Evolutionary conservation across 179 eudicot species (phyloP), one percentile per base, ranked within the genome.

Genomic region (Carnegiea gigantea): DNA sequence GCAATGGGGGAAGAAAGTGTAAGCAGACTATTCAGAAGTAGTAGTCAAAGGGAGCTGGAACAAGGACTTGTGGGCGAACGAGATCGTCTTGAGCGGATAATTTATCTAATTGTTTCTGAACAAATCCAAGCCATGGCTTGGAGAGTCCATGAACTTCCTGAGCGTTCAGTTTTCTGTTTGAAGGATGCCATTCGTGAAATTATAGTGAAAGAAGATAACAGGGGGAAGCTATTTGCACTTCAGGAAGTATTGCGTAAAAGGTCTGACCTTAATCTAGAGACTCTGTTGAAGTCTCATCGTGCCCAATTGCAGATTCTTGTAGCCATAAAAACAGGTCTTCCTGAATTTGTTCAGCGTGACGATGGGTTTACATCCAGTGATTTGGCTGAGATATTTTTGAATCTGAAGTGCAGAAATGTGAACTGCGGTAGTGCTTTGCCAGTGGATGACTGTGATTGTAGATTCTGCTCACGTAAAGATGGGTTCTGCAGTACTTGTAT

Each of bases 391-490:
- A 91, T 92, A 75, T 96, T 82, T 82, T 84, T 96, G 78, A 88
- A 84, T 81, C 84, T 94, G 57, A 93, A 93, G 87, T 96, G 99
- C 84, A 91, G 91, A 86, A 96, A 96, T 79, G 89, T 85, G 79
- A 82, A 77, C 54, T 96, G 99, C 85, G 85, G 90, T 78, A 90
- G 86, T 87, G 86, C 85, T 65, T 83, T 96, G 78, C 98, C 99
- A 71, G 97, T 92, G 43, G 99, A 96, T 88, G 99, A 96, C 72
- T 96, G 99, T 79, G 97, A 96, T 60, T 96, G 98, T 90, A 93
- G 87, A 82, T 87, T 95, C 53, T 96, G 99, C 85, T 57, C 84
- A 10, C 91, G 85, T 86, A 90, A 90, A 82, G 90, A 89, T 53
- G 98, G 98, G 7, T 93, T 90, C 81, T 96, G 99, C 84, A 88